Percentiles rank a stretch among this genome's conserved stretches.
These are phyloP conservation scores for Pichia sp. DNA, from an alignment of 1,139 yeast genomes.

Conservation along the genomic window DNA sequence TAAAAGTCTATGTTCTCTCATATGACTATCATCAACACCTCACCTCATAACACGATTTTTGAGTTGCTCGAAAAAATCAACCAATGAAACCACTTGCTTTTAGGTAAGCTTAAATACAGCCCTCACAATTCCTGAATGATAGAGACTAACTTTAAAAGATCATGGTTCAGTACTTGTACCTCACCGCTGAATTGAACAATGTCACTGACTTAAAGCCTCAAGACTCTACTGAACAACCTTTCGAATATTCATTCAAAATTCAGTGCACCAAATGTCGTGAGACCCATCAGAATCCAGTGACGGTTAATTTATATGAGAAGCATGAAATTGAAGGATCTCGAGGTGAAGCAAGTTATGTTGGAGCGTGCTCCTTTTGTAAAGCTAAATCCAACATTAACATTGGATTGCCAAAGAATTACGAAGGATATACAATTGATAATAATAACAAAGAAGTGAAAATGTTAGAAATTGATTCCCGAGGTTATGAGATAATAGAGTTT, in stretches of 20 bases:
- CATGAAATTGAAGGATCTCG: conserved; percentile 64
- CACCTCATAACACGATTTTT: too few relatives aligned
- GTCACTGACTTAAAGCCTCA: conserved; percentile 59
- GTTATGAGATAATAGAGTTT: conserved; percentile 66
- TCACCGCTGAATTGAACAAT: conserved; percentile 54
- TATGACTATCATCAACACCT: too few relatives aligned
- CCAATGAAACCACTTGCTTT: conserved; percentile 5
- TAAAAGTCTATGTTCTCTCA: too few relatives aligned
- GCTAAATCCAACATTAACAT: conserved; percentile 20
- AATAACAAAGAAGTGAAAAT: conserved; percentile 35
- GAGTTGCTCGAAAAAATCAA: too few relatives aligned
- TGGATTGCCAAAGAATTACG: conserved; percentile 18
- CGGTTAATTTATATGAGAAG: conserved; percentile 54
- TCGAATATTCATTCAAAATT: conserved; percentile 65
- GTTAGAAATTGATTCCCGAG: conserved; percentile 77
- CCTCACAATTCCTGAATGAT: too few relatives aligned
- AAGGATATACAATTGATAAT: conserved; percentile 31
- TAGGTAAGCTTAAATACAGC: too few relatives aligned
- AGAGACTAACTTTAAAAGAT: too few relatives aligned
- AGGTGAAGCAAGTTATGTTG: conserved; percentile 80
- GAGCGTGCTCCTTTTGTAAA: conserved; percentile 61
- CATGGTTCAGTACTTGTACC: conserved; percentile 31
- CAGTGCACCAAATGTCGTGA: conserved; percentile 80
- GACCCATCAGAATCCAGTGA: conserved; percentile 63
- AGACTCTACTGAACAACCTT: conserved; percentile 56